Base-by-base conservation (phyloP, 768 basidiomycete species). In the Atractiella rhizophila region DNA sequence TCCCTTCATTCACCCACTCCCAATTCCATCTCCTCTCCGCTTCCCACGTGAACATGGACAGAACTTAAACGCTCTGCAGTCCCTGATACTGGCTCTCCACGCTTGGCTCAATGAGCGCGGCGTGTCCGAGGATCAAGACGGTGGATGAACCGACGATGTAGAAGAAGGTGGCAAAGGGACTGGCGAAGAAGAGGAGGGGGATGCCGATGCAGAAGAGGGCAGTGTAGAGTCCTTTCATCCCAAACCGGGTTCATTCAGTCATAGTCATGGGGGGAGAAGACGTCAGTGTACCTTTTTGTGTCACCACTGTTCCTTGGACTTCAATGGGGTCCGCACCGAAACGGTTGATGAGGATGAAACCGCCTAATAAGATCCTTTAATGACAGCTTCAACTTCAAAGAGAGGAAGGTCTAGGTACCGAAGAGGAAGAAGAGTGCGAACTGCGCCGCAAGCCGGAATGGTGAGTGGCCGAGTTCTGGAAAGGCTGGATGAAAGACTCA, bases 121-220 rank as follows among this genome's bases (percentile, higher is more conserved):
- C 86, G 54, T 96, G 86, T 13, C 65, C 71, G 46, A 88, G 63
- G 53, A 96, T 79, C 47, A 88, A 62, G 47, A 86, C 65, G 19
- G 70, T 68, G 2, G 80, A 83, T 1, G 80, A 76, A 19, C 85
- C 82, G 45, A 88, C 73, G 52, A 91, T 67, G 79, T 81, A 88
- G 68, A 94, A 91, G 61, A 94, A 69, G 21, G 80, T 80, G 12
- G 60, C 60, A 18, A 64, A 40, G 10, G 63, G 63, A 15, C 40
- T 59, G 13, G 61, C 59, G 39, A 59, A 45, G 70, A 73, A 81
- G 44, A 94, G 69, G 35, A 91, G 65, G 3, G 83, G 83, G 40
- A 91, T 66, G 40, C 86, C 86, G 54, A 91, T 76, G 49, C 83
- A 73, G 62, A 96, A 91, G 27, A 96, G 76, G 34, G 62, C 72